A percentile compares a stretch with the other conserved stretches of the same genome.
phyloP scores from a whole-genome alignment of 148 eudicot species.

The Chenopodium quinoa region DNA sequence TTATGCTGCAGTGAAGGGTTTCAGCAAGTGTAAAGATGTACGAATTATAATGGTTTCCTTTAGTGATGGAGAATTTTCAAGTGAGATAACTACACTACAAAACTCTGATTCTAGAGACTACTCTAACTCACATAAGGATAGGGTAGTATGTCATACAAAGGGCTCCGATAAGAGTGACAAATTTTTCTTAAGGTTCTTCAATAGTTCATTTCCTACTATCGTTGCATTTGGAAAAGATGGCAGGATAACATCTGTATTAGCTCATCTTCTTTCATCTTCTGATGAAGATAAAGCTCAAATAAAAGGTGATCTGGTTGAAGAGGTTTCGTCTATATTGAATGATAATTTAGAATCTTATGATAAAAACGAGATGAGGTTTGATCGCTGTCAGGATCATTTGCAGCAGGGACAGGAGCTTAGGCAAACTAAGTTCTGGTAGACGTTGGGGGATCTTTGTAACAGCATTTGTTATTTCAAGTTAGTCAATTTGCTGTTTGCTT shows the following conservation, averaged over 20 bases:
- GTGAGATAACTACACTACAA: neutral
- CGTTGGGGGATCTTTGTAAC: too few species aligned
- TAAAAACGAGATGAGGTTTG: too few species aligned
- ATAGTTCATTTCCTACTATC: neutral
- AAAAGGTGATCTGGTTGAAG: neutral
- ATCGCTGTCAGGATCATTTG: too few species aligned
- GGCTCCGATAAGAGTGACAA: neutral
- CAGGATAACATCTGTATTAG: neutral
- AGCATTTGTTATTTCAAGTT: too few species aligned
- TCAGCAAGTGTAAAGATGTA: neutral
- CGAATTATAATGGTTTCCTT: neutral
- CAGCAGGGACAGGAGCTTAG: too few species aligned
- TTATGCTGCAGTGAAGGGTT: too few species aligned
- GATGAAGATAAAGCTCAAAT: neutral
- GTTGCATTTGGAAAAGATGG: neutral
- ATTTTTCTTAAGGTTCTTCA: neutral
- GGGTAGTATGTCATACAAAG: neutral
- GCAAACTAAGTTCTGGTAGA: too few species aligned
- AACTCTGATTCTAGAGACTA: neutral
- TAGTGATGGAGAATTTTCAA: neutral
- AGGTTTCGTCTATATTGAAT: neutral
- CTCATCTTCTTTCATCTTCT: neutral
- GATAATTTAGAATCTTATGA: too few species aligned
- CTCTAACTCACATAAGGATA: neutral
- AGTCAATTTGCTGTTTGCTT: too few species aligned